A percentile compares a stretch with the other conserved stretches of the same genome.
These are phyloP conservation scores for Stemphylium vesicarium DNA, from an alignment of 2,329 filamentous ascomycete species.

Conservation along the genomic window DNA sequence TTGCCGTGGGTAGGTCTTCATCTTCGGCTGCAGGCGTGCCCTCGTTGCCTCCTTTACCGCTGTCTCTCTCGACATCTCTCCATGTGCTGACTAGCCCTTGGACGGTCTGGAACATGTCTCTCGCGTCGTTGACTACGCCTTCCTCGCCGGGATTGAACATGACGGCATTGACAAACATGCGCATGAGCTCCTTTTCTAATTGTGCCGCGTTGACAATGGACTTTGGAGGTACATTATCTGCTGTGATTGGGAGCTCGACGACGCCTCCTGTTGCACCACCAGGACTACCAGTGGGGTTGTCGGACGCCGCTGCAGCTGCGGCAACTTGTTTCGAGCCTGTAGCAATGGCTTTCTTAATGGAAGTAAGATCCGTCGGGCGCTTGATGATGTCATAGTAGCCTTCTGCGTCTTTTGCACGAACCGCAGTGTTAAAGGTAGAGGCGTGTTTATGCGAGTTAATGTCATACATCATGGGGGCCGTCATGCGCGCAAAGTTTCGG, in stretches of 20 bases:
- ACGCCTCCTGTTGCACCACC: slow-evolving; percentile 57
- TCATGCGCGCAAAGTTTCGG: slow-evolving; percentile 58
- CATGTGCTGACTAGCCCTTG: slow-evolving; percentile 79
- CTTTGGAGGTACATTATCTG: slow-evolving; percentile 82
- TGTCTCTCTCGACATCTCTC: slow-evolving; percentile 69
- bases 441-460: slow-evolving; percentile 60
- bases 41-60: slow-evolving; percentile 34
- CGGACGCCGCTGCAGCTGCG: slow-evolving; percentile 51
- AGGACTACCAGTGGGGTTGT: slow-evolving; percentile 66
- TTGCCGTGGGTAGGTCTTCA: slow-evolving; percentile 28
- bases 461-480: slow-evolving; percentile 58
- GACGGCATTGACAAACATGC: slow-evolving; percentile 97
- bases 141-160: slow-evolving; percentile 98
- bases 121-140: slow-evolving; percentile 83
- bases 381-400: slow-evolving; percentile 61
- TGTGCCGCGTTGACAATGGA: slow-evolving; percentile 93
- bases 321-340: slow-evolving; percentile 65
- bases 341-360: slow-evolving; percentile 57
- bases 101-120: slow-evolving; percentile 88
- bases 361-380: slow-evolving; percentile 59
- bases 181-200: slow-evolving; percentile 88
- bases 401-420: slow-evolving; percentile 58
- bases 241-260: slow-evolving; percentile 66
- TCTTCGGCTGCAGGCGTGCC: slow-evolving; percentile 38
- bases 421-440: slow-evolving; percentile 57